Conservation (phyloP, 805 yeast genomes). For the Barnettozyma populi region DNA sequence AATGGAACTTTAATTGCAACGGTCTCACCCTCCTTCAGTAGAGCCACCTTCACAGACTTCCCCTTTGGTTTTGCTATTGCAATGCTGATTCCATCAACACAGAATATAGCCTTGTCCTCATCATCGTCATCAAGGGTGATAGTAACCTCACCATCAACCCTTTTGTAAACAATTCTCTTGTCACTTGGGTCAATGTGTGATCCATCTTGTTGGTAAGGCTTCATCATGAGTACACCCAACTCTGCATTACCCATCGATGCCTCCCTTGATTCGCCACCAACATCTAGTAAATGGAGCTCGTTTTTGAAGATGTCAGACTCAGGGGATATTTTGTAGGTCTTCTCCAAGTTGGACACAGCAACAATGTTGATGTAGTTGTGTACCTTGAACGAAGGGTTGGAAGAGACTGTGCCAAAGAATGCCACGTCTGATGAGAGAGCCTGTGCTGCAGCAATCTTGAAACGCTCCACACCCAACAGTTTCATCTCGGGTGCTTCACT, state of each 20-base stretch:
- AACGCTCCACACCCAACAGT: constrained; percentile 58
- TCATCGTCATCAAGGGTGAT: constrained; percentile 14
- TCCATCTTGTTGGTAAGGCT: constrained; percentile 18
- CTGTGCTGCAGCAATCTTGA: constrained; percentile 58
- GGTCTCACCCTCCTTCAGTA: constrained; percentile 3
- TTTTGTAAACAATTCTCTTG: constrained; percentile 8
- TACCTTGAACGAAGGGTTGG: not conserved
- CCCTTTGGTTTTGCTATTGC: constrained; percentile 16
- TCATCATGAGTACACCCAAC: constrained; percentile 9
- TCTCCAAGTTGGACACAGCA: constrained; percentile 20
- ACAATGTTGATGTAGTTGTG: constrained; percentile 16
- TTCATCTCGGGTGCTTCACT: constrained; percentile 67
- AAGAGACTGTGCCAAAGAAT: not conserved
- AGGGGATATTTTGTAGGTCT: constrained; percentile 22
- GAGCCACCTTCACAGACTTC: constrained; percentile 13
- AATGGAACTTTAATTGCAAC: constrained; percentile 1
- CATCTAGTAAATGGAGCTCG: constrained; percentile 16
- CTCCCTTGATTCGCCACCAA: constrained; percentile 8
- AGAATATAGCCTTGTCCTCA: constrained; percentile 11
- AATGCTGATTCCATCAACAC: constrained; percentile 22
- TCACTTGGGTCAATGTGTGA: constrained; percentile 10
- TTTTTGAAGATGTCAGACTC: constrained; percentile 12
- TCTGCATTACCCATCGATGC: constrained; percentile 5
- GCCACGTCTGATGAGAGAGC: constrained; percentile 38
- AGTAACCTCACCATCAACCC: constrained; percentile 1